phyloP scores from a whole-genome alignment of 176 grass and related monocot species.

The Rhynchospora tenuis region DNA sequence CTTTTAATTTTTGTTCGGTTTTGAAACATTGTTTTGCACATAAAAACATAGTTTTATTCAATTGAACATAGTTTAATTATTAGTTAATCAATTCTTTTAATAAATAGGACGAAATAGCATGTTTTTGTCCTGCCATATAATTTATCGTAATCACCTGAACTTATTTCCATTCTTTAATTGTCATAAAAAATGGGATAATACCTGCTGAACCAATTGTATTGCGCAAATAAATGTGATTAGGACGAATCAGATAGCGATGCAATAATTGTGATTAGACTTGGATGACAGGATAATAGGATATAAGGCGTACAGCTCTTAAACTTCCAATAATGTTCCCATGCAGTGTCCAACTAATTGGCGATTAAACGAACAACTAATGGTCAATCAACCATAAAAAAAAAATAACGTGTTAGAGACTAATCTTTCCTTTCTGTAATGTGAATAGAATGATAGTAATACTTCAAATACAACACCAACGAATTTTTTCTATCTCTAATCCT shows the following conservation, averaged over 20 bases:
- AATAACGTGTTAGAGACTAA: neutral
- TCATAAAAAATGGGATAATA: neutral
- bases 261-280: constrained; percentile 6
- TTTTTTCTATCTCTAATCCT: no score
- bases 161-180: neutral
- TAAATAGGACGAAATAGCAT: neutral
- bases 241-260: neutral
- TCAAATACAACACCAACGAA: neutral
- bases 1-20: no score
- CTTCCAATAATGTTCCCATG: neutral
- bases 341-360: neutral
- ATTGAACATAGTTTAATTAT: no score
- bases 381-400: neutral
- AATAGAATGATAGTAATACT: neutral
- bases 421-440: neutral
- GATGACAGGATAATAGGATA: neutral
- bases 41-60: no score
- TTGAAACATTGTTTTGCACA: no score
- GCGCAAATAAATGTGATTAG: neutral
- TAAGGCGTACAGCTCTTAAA: neutral
- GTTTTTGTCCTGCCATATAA: neutral
- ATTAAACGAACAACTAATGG: neutral
- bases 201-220: neutral
- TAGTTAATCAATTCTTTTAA: neutral
- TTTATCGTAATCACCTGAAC: neutral